These are phyloP conservation scores for Hypoxylon rickii DNA, from an alignment of 495 filamentous ascomycete genomes.

Conservation along the genomic window DNA sequence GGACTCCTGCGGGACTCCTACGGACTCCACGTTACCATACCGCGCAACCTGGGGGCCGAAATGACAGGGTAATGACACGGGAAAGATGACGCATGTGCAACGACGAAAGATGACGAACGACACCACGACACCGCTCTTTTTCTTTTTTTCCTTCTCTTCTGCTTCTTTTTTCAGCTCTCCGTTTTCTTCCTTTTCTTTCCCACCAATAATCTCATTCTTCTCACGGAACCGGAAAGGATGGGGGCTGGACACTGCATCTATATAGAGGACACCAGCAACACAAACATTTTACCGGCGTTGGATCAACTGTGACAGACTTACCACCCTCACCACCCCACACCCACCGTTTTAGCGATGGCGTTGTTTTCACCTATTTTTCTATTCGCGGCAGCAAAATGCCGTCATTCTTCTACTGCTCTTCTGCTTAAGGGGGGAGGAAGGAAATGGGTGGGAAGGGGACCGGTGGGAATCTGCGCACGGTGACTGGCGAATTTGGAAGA, in stretches of 20 bases:
- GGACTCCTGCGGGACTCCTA: slow-evolving; percentile 6
- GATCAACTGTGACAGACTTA: too few species aligned
- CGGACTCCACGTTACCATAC: slow-evolving; percentile 8
- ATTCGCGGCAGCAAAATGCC: too few species aligned
- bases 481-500: too few species aligned
- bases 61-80: background rate
- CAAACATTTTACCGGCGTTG: background rate
- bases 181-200: background rate
- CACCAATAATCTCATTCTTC: too few species aligned
- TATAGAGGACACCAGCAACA: background rate
- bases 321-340: too few species aligned
- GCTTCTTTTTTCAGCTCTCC: background rate
- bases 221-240: background rate
- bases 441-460: too few species aligned
- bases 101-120: background rate
- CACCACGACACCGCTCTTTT: slow-evolving; percentile 11
- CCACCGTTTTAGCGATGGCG: too few species aligned
- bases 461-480: too few species aligned
- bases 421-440: too few species aligned
- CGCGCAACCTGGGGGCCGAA: background rate
- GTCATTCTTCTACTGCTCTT: too few species aligned
- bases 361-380: too few species aligned
- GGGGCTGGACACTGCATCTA: background rate
- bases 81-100: slow-evolving; percentile 14
- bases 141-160: background rate